phyloP scores from a whole-genome alignment of 2,329 filamentous ascomycete species.

The Cadophora gregata region DNA sequence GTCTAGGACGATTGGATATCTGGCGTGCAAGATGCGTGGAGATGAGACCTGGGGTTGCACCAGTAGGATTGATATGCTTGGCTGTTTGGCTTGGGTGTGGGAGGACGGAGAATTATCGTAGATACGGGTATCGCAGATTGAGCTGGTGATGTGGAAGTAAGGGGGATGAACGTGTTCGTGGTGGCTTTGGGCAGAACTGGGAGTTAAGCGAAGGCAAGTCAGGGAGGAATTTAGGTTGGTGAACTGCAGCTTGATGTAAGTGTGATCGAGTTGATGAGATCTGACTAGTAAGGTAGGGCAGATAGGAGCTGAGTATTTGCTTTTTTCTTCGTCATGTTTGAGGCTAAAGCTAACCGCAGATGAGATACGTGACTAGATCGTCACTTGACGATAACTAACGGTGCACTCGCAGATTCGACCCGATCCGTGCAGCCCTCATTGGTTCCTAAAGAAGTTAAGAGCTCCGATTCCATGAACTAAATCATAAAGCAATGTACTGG shows the following conservation, averaged over 20 bases:
- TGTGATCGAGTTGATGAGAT: background rate
- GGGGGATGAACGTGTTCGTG: background rate
- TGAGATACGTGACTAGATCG: background rate
- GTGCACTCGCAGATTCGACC: background rate
- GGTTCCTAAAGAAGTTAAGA: too few relatives aligned
- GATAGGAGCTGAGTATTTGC: background rate
- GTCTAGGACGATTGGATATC: background rate
- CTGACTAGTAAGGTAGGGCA: background rate
- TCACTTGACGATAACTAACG: background rate
- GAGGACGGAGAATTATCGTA: background rate
- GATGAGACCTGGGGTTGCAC: background rate
- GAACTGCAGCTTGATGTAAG: background rate
- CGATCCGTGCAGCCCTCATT: too few relatives aligned
- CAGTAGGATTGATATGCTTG: background rate
- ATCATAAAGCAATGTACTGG: too few relatives aligned
- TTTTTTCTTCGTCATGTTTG: background rate
- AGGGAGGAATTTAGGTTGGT: background rate
- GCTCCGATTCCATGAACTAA: too few relatives aligned
- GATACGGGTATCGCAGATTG: background rate
- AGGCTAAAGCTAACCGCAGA: too few relatives aligned
- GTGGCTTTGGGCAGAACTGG: background rate
- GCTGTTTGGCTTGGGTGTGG: background rate
- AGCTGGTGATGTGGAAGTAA: background rate
- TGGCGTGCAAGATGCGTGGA: background rate
- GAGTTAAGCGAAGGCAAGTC: background rate